Evolutionary conservation across 139 green algal species (phyloP).

Genomic region (Chlamydomonas incerta): DNA sequence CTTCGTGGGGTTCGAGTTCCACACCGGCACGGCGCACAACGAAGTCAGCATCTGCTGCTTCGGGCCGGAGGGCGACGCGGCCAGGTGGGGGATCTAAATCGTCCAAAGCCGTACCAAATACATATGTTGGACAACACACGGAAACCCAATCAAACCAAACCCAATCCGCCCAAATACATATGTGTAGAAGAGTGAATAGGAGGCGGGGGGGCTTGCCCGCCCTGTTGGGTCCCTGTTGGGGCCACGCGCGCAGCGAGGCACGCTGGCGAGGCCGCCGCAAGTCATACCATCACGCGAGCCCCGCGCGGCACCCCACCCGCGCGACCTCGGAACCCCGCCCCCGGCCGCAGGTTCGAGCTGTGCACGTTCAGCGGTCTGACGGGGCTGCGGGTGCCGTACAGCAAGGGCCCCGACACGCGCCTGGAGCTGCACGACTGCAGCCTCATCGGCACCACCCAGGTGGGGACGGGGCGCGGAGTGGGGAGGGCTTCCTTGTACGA

Average conservation of each 20-base stretch:
- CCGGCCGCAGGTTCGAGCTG: constrained; percentile 34
- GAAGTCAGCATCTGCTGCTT: constrained; percentile 39
- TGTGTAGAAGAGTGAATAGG: too few relatives aligned
- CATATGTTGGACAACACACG: too few relatives aligned
- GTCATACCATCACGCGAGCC: not conserved
- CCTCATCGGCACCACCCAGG: constrained; percentile 29
- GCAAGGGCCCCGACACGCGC: constrained; percentile 6
- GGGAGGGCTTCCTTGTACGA: too few relatives aligned
- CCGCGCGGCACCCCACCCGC: not conserved
- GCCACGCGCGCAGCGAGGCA: not conserved
- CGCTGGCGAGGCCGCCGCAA: not conserved
- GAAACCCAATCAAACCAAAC: too few relatives aligned
- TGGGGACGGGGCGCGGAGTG: not conserved
- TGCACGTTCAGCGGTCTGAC: constrained; percentile 36
- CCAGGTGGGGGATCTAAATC: not conserved
- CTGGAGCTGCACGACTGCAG: constrained; percentile 37
- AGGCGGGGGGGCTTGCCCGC: too few relatives aligned
- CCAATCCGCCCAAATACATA: too few relatives aligned
- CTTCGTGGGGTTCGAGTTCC: constrained; percentile 39
- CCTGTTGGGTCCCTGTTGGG: not conserved
- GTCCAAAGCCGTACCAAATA: too few relatives aligned
- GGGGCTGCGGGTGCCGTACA: constrained; percentile 38
- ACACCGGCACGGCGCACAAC: constrained; percentile 5
- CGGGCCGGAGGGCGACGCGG: not conserved
- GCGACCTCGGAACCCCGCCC: too few relatives aligned